A percentile compares a stretch with the other conserved stretches of the same genome.
Evolutionary conservation across 257 asterid genomes (phyloP).

Genomic region (Euphrasia confusa): DNA sequence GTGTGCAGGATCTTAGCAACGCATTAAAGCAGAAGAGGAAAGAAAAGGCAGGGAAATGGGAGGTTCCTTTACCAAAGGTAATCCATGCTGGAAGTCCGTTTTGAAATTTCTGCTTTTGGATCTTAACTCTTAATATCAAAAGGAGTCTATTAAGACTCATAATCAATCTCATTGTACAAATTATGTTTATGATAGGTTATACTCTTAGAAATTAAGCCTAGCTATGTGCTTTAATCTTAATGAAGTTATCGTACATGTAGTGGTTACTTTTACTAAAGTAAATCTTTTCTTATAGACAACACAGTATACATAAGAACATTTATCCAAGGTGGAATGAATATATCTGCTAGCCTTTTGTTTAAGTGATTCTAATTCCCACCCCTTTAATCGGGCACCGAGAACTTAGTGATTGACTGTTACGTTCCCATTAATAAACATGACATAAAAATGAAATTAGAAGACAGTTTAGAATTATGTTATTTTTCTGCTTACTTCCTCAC

Average conservation of each 20-base stretch:
- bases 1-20: slow-evolving; percentile 75
- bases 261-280: too few relatives aligned
- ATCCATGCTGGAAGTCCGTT: slow-evolving; percentile 10
- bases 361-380: not conserved
- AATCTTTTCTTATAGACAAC: not conserved
- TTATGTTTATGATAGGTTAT: not conserved
- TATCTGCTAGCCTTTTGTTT: not conserved
- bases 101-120: slow-evolving; percentile 5
- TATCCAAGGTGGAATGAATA: not conserved
- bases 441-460: not conserved
- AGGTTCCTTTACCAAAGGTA: slow-evolving; percentile 98
- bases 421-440: not conserved
- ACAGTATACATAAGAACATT: not conserved
- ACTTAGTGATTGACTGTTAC: not conserved
- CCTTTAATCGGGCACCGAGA: not conserved
- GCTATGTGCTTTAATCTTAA: slow-evolving; percentile 1
- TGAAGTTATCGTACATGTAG: not conserved
- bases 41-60: slow-evolving; percentile 99
- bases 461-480: not conserved
- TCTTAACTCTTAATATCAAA: slow-evolving; percentile 9
- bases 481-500: not conserved
- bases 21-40: slow-evolving; percentile 93
- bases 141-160: not conserved
- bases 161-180: not conserved
- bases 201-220: not conserved